These are phyloP conservation scores for Geotrichum citri-aurantii DNA, from an alignment of 1,139 yeast species.

Conservation along the genomic window DNA sequence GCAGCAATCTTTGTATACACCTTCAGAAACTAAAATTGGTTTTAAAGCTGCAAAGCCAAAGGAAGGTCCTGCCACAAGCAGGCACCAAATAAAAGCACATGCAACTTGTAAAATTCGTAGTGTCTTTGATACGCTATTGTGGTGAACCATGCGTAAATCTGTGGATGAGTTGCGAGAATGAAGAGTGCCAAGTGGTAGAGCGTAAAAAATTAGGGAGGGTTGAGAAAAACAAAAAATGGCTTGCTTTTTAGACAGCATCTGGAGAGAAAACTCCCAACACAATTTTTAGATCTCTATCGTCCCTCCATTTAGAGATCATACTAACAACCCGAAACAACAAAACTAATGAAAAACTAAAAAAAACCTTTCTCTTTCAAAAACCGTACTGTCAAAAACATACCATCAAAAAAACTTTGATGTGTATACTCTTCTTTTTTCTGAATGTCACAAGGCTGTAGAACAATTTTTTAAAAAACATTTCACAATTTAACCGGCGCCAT, in stretches of 20 bases:
- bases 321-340: neutral
- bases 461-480: too few relatives aligned
- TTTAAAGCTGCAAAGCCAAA: constrained; percentile 91
- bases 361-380: too few relatives aligned
- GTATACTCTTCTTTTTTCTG: too few relatives aligned
- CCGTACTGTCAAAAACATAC: too few relatives aligned
- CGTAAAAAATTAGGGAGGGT: neutral
- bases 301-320: too few relatives aligned
- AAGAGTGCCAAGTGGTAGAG: neutral
- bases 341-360: neutral
- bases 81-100: constrained; percentile 81
- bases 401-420: too few relatives aligned
- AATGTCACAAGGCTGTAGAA: too few relatives aligned
- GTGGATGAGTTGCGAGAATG: neutral
- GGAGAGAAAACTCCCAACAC: too few relatives aligned
- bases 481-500: too few relatives aligned
- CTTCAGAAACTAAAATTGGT: constrained; percentile 69
- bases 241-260: neutral
- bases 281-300: too few relatives aligned
- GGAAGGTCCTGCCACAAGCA: constrained; percentile 85
- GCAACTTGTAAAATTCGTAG: constrained; percentile 39
- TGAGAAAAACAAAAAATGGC: neutral
- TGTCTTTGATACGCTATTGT: constrained; percentile 6
- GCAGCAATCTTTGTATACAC: constrained; percentile 63
- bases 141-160: constrained; percentile 6